Evolutionary conservation across 192 early-diverging fungal genomes (phyloP).

Genomic region (Coemansia sp.): DNA sequence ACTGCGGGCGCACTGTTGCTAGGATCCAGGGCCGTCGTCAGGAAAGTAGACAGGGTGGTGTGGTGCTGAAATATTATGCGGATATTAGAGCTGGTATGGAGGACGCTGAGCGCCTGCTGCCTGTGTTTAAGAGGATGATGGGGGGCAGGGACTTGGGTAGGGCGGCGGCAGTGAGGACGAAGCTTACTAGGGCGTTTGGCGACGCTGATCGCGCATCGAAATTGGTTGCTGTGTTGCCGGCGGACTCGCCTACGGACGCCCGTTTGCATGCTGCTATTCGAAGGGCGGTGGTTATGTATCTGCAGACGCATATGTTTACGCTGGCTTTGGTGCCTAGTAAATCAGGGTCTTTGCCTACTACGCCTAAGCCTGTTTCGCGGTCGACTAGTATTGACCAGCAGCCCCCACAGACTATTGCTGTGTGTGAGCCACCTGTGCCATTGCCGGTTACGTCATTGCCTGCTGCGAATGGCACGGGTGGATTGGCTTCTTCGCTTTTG

Average conservation of each 20-base stretch:
- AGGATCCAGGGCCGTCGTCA: slow-evolving; percentile 51
- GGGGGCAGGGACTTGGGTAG: slow-evolving; percentile 54
- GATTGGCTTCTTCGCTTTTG: slow-evolving; percentile 33
- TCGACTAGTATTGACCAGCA: not conserved
- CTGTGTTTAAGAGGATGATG: slow-evolving; percentile 37
- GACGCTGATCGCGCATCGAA: slow-evolving; percentile 67
- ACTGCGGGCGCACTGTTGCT: slow-evolving; percentile 64
- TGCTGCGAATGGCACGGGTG: not conserved
- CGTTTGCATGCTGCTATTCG: slow-evolving; percentile 71
- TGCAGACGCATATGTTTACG: slow-evolving; percentile 81
- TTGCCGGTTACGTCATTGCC: not conserved
- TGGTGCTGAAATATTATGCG: slow-evolving; percentile 25
- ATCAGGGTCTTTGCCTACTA: not conserved
- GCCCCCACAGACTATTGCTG: too few relatives aligned
- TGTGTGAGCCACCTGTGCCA: not conserved
- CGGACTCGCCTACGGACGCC: slow-evolving; percentile 50
- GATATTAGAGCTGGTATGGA: slow-evolving; percentile 20
- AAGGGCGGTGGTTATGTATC: slow-evolving; percentile 66
- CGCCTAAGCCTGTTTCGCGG: slow-evolving; percentile 10
- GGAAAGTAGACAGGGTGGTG: slow-evolving; percentile 23
- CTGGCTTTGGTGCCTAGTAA: slow-evolving; percentile 66
- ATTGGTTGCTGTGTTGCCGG: slow-evolving; percentile 62
- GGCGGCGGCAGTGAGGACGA: slow-evolving; percentile 65
- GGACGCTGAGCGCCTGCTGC: slow-evolving; percentile 35
- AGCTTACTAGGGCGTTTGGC: slow-evolving; percentile 68